Base-by-base conservation (phyloP, 495 filamentous ascomycete genomes). In the Neurospora sp. region DNA sequence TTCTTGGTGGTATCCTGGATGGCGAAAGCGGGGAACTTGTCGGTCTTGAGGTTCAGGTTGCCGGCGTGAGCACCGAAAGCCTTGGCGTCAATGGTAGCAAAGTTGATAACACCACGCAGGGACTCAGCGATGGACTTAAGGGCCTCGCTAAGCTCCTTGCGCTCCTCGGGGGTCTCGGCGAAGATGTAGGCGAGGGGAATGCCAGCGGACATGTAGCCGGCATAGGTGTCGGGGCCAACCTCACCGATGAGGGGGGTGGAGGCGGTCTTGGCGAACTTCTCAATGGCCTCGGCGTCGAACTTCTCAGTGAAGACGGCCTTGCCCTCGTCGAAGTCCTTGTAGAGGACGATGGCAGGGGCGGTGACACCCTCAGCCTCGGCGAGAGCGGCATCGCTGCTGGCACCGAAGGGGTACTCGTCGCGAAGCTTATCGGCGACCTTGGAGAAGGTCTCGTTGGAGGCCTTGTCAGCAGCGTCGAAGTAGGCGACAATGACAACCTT, bases 251-350 rank as follows among this genome's bases (percentile, higher is more conserved):
- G 86, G 68, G 96, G 96, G 72, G 91, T 96, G 75, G 96, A 91
- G 61, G 94, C 87, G 40, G 88, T 89, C 83, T 93, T 96, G 77
- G 91, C 89, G 85, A 96, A 99, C 75, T 87, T 85, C 75, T 90
- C 88, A 77, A 99, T 92, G 59, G 88, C 79, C 74, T 93, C 91
- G 75, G 85, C 86, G 20, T 91, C 90, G 79, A 98, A 92, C 78
- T 91, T 89, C 75, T 92, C 93, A 27, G 89, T 84, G 85, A 91
- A 98, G 70, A 90, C 85, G 74, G 88, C 87, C 88, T 97, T 98
- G 86, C 95, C 95, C 87, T 98, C 96, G 79, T 99, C 96, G 75
- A 98, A 99, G 45, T 91, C 86, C 88, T 99, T 99, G 91, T 98
- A 98, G 69, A 99, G 88, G 73, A 98, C 93, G 74, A 99, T 84